These are phyloP conservation scores for Zygotorulaspora mrakii DNA, from an alignment of 1,139 yeast genomes.

Conservation along the genomic window DNA sequence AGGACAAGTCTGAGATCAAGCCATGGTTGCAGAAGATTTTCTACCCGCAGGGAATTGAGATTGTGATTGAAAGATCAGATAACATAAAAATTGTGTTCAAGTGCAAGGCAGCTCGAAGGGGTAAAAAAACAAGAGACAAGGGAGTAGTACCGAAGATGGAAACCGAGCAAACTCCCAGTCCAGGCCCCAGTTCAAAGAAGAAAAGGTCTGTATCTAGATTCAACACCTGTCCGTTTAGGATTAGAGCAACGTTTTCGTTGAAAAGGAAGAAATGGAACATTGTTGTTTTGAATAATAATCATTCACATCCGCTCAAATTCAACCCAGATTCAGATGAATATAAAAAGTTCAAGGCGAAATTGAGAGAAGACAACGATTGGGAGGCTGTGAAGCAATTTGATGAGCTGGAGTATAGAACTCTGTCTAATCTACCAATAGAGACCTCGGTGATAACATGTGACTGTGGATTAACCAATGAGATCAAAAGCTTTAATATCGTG, in stretches of 20 bases:
- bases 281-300: constrained; percentile 55
- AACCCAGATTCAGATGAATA: constrained; percentile 37
- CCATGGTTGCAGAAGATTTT: constrained; percentile 61
- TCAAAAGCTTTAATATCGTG: constrained; percentile 34
- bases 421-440: constrained; percentile 33
- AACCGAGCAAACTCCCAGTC: constrained; percentile 1
- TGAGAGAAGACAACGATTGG: constrained; percentile 30
- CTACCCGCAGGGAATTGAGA: constrained; percentile 50
- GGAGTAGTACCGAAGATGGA: constrained; percentile 3
- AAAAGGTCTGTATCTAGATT: constrained; percentile 36
- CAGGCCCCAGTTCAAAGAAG: constrained; percentile 20
- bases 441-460: constrained; percentile 36
- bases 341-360: constrained; percentile 33
- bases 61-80: constrained; percentile 71
- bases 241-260: constrained; percentile 62
- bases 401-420: constrained; percentile 36
- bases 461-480: constrained; percentile 38
- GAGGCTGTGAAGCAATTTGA: constrained; percentile 37
- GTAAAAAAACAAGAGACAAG: constrained; percentile 22
- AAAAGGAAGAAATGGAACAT: constrained; percentile 57
- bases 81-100: constrained; percentile 64
- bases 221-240: constrained; percentile 60
- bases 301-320: constrained; percentile 39
- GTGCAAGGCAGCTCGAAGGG: constrained; percentile 48
- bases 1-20: constrained; percentile 50